These are phyloP conservation scores for Pueraria montana DNA, from an alignment of 306 rosid genomes.

Conservation along the genomic window DNA sequence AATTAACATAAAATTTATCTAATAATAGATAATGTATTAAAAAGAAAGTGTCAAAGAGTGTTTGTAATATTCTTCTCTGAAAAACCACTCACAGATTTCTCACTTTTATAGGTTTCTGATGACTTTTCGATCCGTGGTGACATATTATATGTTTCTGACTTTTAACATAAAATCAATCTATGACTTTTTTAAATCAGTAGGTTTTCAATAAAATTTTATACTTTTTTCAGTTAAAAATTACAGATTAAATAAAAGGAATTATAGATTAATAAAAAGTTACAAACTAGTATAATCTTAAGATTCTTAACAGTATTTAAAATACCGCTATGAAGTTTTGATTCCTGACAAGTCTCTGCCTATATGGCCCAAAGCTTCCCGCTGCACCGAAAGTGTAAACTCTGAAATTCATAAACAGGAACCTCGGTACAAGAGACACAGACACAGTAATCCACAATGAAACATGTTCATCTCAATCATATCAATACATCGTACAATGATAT, in stretches of 20 bases:
- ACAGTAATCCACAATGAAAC: slow-evolving; percentile 34
- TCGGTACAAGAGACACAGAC: slow-evolving; percentile 13
- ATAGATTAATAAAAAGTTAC: not conserved
- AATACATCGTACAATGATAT: slow-evolving; percentile 31
- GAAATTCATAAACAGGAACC: slow-evolving; percentile 42
- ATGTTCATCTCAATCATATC: slow-evolving; percentile 10
- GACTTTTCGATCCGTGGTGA: not conserved
- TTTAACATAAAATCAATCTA: not conserved
- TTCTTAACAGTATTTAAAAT: slow-evolving; percentile 8
- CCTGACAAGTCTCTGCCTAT: slow-evolving; percentile 19
- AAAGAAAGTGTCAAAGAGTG: too few species aligned
- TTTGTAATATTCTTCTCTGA: too few species aligned
- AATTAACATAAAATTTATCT: not conserved
- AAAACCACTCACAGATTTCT: too few species aligned
- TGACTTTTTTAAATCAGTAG: not conserved
- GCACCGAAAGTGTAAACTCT: slow-evolving; percentile 38
- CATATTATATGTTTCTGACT: not conserved
- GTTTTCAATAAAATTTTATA: not conserved
- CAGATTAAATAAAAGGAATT: not conserved
- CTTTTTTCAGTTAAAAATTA: not conserved
- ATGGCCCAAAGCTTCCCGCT: slow-evolving; percentile 25
- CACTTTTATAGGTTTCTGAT: not conserved
- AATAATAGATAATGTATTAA: too few species aligned
- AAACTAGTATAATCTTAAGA: too few species aligned
- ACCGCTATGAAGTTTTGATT: slow-evolving; percentile 35